These are phyloP conservation scores for Sporothrix phasma DNA, from an alignment of 2,329 filamentous ascomycete genomes.

Conservation along the genomic window DNA sequence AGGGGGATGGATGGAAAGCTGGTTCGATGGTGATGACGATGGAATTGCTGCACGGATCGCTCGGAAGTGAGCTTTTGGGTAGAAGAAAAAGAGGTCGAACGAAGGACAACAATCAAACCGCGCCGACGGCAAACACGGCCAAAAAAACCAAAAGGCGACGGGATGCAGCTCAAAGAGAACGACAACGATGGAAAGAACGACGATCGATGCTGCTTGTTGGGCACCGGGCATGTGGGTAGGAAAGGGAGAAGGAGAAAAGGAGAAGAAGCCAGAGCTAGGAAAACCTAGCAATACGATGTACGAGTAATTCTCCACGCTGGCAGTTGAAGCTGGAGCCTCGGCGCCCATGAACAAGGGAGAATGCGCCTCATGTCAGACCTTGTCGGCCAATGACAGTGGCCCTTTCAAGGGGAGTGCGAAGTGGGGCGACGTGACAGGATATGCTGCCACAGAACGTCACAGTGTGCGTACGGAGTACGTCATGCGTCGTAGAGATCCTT, in stretches of 20 bases:
- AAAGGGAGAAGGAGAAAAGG: neutral
- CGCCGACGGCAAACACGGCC: neutral
- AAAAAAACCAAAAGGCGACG: neutral
- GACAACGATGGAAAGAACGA: neutral
- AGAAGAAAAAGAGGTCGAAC: neutral
- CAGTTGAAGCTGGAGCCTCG: constrained; percentile 3
- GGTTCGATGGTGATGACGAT: neutral
- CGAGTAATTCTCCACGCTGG: too few species aligned
- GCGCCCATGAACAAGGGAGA: constrained; percentile 7
- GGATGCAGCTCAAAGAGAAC: too few species aligned
- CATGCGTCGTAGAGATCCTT: too few species aligned
- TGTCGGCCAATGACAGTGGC: neutral
- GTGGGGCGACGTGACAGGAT: neutral
- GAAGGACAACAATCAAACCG: constrained; percentile 5
- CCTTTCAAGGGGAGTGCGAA: too few species aligned
- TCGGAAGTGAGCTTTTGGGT: neutral
- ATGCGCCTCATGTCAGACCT: neutral
- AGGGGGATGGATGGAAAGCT: neutral
- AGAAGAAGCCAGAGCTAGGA: neutral
- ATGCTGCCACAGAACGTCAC: neutral
- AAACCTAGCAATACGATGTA: too few species aligned
- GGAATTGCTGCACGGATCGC: neutral
- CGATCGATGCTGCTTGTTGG: neutral
- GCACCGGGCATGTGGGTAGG: neutral
- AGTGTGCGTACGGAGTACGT: neutral